These are phyloP conservation scores for Lichina pygmaea DNA, from an alignment of 495 filamentous ascomycete species.

Conservation along the genomic window DNA sequence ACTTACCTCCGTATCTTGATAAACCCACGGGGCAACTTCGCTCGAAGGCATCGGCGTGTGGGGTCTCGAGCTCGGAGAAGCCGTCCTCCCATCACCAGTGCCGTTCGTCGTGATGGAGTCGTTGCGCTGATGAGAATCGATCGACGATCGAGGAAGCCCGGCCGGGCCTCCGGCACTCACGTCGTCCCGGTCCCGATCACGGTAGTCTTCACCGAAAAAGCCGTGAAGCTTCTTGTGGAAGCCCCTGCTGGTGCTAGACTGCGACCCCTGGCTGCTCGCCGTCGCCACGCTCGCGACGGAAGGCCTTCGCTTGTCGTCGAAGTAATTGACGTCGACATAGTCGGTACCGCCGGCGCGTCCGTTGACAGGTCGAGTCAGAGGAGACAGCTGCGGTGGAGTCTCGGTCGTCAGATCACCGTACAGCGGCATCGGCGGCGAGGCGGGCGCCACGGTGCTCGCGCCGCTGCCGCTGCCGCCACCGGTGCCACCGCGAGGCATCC, in stretches of 20 bases:
- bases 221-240: slow-evolving; percentile 53
- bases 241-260: slow-evolving; percentile 41
- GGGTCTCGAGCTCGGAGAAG: slow-evolving; percentile 42
- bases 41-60: slow-evolving; percentile 68
- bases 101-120: slow-evolving; percentile 42
- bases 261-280: slow-evolving; percentile 74
- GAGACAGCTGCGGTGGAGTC: slow-evolving; percentile 35
- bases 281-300: slow-evolving; percentile 75
- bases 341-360: slow-evolving; percentile 34
- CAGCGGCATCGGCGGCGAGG: too few relatives aligned
- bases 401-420: slow-evolving; percentile 17
- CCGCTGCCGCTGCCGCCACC: too few relatives aligned
- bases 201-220: slow-evolving; percentile 73
- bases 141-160: too few relatives aligned
- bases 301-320: slow-evolving; percentile 53
- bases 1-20: slow-evolving; percentile 62
- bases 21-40: slow-evolving; percentile 87
- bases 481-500: too few relatives aligned
- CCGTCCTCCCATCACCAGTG: slow-evolving; percentile 26
- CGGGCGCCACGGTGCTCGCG: too few relatives aligned
- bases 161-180: too few relatives aligned
- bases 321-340: slow-evolving; percentile 35
- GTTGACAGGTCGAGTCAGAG: slow-evolving; percentile 36
- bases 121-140: slow-evolving; percentile 33
- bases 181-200: slow-evolving; percentile 13